Evolutionary conservation across 345 rosid species (phyloP).

Genomic region (Salix brachista): DNA sequence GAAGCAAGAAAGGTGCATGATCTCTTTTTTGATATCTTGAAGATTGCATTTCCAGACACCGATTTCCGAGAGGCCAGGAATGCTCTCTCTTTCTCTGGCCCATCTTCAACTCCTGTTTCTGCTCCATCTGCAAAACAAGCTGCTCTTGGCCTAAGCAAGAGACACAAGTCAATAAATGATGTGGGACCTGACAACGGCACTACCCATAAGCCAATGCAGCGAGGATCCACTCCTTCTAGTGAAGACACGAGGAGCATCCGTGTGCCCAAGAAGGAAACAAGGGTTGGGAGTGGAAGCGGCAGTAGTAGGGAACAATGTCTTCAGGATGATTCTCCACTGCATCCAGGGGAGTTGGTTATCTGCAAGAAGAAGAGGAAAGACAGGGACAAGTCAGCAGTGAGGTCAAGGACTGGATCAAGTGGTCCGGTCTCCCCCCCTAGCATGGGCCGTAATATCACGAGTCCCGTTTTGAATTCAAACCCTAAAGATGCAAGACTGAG

Average conservation of each 20-base stretch:
- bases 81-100: conserved; percentile 62
- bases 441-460: conserved; percentile 55
- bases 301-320: conserved; percentile 45
- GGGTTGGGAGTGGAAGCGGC: conserved; percentile 50
- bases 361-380: conserved; percentile 99
- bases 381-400: conserved; percentile 66
- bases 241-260: conserved; percentile 77
- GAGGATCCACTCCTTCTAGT: conserved; percentile 28
- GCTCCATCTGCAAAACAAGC: conserved; percentile 52
- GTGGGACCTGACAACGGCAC: conserved; percentile 53
- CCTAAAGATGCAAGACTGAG: conserved; percentile 50
- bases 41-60: conserved; percentile 83
- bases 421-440: conserved; percentile 80
- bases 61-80: conserved; percentile 80
- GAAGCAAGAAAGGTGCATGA: conserved; percentile 97
- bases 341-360: conserved; percentile 90
- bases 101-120: conserved; percentile 44
- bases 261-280: conserved; percentile 64
- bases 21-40: conserved; percentile 91
- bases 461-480: conserved; percentile 47
- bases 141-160: conserved; percentile 56
- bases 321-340: conserved; percentile 68
- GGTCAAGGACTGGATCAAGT: conserved; percentile 57
- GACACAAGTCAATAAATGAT: conserved; percentile 50
- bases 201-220: conserved; percentile 52